Conservation (phyloP, 495 filamentous ascomycete species). For the Clohesyomyces aquaticus region DNA sequence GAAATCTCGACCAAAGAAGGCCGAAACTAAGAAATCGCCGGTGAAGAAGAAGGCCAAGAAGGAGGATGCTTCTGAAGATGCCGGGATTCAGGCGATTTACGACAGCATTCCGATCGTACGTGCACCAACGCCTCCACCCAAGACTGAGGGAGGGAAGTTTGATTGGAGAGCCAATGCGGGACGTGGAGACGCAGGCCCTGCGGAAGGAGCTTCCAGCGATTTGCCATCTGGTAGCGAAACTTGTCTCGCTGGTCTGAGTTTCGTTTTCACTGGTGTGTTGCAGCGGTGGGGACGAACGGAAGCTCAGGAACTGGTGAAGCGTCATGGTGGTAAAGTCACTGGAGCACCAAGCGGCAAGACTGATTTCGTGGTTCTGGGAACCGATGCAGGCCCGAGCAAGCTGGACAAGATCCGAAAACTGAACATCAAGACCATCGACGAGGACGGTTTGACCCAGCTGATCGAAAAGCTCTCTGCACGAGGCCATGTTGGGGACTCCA, state of each 20-base stretch:
- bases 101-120: constrained; percentile 81
- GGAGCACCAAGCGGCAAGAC: constrained; percentile 87
- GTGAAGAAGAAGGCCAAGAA: constrained; percentile 58
- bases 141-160: constrained; percentile 67
- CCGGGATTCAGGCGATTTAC: constrained; percentile 76
- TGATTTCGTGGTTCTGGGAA: constrained; percentile 87
- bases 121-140: constrained; percentile 78
- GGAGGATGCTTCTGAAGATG: constrained; percentile 63
- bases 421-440: constrained; percentile 86
- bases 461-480: constrained; percentile 82
- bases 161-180: constrained; percentile 56
- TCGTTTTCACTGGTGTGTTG: constrained; percentile 95
- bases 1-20: constrained; percentile 39
- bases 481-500: constrained; percentile 70
- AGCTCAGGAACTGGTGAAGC: constrained; percentile 83
- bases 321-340: constrained; percentile 90
- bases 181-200: constrained; percentile 45
- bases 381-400: constrained; percentile 91
- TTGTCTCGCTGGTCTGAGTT: constrained; percentile 88
- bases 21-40: constrained; percentile 34
- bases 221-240: constrained; percentile 83
- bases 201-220: constrained; percentile 68
- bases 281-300: constrained; percentile 80
- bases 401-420: constrained; percentile 79
- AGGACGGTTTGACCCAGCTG: constrained; percentile 87